Evolutionary conservation across 2,329 filamentous ascomycete species (phyloP).

Genomic region (Lasiodiplodia hormozganensis): DNA sequence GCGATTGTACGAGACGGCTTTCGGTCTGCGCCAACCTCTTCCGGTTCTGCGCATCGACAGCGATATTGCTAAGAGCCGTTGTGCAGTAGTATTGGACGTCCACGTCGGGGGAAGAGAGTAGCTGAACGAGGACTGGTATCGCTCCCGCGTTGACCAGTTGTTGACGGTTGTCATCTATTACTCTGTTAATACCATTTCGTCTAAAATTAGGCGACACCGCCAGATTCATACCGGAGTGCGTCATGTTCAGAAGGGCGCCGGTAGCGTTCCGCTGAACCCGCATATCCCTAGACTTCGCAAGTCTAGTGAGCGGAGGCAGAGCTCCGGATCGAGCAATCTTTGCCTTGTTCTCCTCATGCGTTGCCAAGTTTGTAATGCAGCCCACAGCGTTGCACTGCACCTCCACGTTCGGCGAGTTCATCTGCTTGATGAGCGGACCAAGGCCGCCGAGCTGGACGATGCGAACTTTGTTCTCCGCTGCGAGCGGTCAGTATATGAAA

Average conservation of each 20-base stretch:
- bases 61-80: constrained; percentile 97
- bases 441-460: constrained; percentile 94
- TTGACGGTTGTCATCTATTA: constrained; percentile 90
- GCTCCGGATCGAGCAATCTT: constrained; percentile 97
- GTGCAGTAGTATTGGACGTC: constrained; percentile 99
- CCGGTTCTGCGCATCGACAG: constrained; percentile 89
- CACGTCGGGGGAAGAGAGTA: constrained; percentile 90
- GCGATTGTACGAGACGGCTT: constrained; percentile 86
- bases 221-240: constrained; percentile 79
- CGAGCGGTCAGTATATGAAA: constrained; percentile 50
- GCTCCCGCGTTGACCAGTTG: constrained; percentile 96
- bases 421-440: constrained; percentile 91
- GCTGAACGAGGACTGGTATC: constrained; percentile 95
- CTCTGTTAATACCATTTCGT: constrained; percentile 33
- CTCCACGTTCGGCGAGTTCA: constrained; percentile 97
- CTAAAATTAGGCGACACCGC: constrained; percentile 18
- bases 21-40: constrained; percentile 91
- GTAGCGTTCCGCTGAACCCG: constrained; percentile 97
- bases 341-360: constrained; percentile 98
- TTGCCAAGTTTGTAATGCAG: constrained; percentile 97
- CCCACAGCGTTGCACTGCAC: constrained; percentile 99
- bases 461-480: constrained; percentile 96
- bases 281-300: constrained; percentile 99
- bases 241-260: constrained; percentile 97
- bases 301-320: constrained; percentile 83